A percentile compares a stretch with the other conserved stretches of the same genome.
Conservation (phyloP, 225 moss, liverwort and hornwort species). For the Neckera pumila region DNA sequence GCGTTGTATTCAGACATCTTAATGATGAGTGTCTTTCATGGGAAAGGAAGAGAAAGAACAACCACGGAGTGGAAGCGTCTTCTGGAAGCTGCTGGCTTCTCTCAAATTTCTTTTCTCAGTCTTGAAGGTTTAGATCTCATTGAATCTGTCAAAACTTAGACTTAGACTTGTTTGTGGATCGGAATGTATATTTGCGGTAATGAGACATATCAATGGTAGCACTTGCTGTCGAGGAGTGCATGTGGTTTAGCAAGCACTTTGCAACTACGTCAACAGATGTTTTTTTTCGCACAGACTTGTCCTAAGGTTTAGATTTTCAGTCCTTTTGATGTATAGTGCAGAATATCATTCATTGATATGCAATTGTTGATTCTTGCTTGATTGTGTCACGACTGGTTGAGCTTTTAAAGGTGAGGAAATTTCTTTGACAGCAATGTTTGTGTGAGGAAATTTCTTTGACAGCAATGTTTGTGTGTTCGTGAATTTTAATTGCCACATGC, state of each 20-base stretch:
- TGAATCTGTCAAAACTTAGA: neutral
- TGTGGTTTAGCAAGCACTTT: neutral
- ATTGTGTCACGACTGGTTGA: neutral
- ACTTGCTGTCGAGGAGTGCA: neutral
- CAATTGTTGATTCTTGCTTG: neutral
- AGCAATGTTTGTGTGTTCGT: neutral
- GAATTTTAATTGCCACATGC: neutral
- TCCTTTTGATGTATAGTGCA: neutral
- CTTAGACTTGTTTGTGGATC: neutral
- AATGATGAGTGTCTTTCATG: neutral
- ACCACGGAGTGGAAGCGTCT: neutral
- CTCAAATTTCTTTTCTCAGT: neutral
- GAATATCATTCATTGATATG: neutral
- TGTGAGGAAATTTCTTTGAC: neutral
- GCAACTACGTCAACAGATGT: neutral
- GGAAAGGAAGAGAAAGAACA: conserved; percentile 1
- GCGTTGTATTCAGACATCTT: neutral
- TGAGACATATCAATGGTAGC: neutral
- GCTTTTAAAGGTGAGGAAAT: neutral
- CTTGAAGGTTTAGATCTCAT: conserved; percentile 4
- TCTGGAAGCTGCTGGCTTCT: neutral
- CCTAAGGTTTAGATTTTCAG: neutral
- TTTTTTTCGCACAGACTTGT: neutral
- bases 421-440: neutral
- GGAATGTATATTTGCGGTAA: neutral